Evolutionary conservation across 139 green algal species (phyloP).

Genomic region (Coelastrella sp.): DNA sequence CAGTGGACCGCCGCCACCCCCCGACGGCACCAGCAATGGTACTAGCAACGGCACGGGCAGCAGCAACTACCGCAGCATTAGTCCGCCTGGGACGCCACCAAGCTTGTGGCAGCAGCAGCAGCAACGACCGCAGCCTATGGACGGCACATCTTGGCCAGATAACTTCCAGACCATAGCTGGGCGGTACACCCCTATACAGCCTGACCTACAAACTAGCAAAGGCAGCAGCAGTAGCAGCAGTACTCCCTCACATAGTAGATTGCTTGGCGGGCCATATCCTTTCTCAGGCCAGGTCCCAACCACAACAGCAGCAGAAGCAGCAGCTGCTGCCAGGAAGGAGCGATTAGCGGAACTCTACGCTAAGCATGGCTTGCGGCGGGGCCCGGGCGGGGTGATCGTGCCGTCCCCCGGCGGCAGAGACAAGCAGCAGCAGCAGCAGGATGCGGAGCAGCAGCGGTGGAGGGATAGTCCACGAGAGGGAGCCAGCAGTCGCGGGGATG

Average conservation of each 20-base stretch:
- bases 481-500: not conserved
- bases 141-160: too few relatives aligned
- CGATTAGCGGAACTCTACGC: slow-evolving; percentile 46
- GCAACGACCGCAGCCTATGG: slow-evolving; percentile 49
- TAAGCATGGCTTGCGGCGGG: slow-evolving; percentile 27
- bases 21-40: not conserved
- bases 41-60: not conserved
- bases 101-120: slow-evolving; percentile 36
- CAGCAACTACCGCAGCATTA: slow-evolving; percentile 17
- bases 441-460: too few relatives aligned
- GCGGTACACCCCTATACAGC: not conserved
- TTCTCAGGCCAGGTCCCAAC: not conserved
- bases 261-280: not conserved
- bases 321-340: slow-evolving; percentile 27
- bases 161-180: not conserved
- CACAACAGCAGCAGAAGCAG: not conserved
- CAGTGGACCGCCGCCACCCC: not conserved
- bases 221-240: slow-evolving; percentile 39
- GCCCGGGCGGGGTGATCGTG: slow-evolving; percentile 24
- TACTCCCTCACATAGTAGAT: not conserved
- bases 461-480: not conserved
- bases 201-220: slow-evolving; percentile 31
- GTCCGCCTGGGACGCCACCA: not conserved
- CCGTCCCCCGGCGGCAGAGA: slow-evolving; percentile 3
- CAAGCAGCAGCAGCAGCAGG: slow-evolving; percentile 38